A percentile compares a stretch with the other conserved stretches of the same genome.
Evolutionary conservation across 2,329 filamentous ascomycete genomes (phyloP).

Genomic region (Claviceps humidiphila): DNA sequence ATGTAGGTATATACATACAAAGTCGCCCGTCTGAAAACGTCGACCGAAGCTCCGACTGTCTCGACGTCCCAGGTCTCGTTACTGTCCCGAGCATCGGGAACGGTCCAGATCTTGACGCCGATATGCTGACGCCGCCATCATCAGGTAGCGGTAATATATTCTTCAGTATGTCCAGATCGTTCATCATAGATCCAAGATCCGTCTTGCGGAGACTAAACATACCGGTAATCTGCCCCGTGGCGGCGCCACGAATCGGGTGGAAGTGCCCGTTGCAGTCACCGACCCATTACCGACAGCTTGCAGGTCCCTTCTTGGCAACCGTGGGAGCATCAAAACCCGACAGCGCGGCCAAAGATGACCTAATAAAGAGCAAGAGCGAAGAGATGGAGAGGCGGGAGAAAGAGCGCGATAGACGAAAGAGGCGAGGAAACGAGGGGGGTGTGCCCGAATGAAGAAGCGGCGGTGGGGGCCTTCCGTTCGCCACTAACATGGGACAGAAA

Average conservation of each 20-base stretch:
- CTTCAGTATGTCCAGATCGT: too few species aligned
- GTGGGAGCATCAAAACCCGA: not conserved
- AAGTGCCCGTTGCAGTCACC: conserved; percentile 1
- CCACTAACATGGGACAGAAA: too few species aligned
- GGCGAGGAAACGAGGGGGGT: not conserved
- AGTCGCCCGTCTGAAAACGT: not conserved
- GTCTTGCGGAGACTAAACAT: too few species aligned
- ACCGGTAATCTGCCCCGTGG: not conserved
- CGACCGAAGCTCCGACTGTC: not conserved
- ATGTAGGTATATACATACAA: not conserved
- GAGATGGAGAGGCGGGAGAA: not conserved
- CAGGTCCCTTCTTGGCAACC: not conserved
- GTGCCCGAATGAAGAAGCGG: not conserved
- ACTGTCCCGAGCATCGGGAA: too few species aligned
- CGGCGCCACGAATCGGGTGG: not conserved
- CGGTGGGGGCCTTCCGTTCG: too few species aligned
- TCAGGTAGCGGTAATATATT: not conserved
- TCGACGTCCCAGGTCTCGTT: too few species aligned
- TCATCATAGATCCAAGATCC: too few species aligned
- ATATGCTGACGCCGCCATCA: not conserved
- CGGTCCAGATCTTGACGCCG: too few species aligned
- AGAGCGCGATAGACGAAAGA: not conserved
- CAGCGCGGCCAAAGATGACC: not conserved
- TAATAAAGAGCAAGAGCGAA: not conserved
- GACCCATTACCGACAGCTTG: conserved; percentile 4